Evolutionary conservation across 2,329 filamentous ascomycete genomes (phyloP), one percentile per base, ranked within the genome.

Genomic region (Fusarium palustre): DNA sequence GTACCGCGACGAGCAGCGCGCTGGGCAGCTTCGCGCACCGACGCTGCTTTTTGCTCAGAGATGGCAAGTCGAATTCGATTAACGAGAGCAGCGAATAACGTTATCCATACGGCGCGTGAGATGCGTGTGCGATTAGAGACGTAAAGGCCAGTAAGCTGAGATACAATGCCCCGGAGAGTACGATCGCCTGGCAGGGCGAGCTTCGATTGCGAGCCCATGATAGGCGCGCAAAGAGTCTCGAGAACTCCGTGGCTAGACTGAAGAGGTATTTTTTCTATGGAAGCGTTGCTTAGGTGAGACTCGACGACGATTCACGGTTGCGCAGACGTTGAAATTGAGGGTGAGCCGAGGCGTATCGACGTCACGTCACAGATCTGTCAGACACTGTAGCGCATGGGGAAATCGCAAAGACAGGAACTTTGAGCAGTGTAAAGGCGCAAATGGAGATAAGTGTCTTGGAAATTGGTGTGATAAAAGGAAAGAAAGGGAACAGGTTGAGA

Each of bases 61-160:
- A 98, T 91, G 74, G 95, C 94, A 87, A 93, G 90, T 74, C 94
- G 93, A 56, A 98, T 90, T 74, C 96, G 93, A 79, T 97, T 94
- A 64, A 91, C 85, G 64, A 97, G 88, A 48, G 93, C 90, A 71
- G 95, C 82, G 73, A 95, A 88, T 72, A 97, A 86, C 30, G 93
- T 90, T 66, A 97, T 83, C 83, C 97, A 97, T 72, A 97, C 88
- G 68, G 89, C 89, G 76, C 92, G 91, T 24, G 93, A 95, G 79
- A 97, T 94, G 71, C 88, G 88, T 52, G 90, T 93, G 72, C 94
- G 92, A 81, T 97, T 90, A 66, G 87, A 85, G 68, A 95, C 85
- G 80, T 97, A 97, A 49, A 93, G 85, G 52, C 85, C 80, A 4
- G 91, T 90, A 66, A 97, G 82, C 71, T 90, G 85, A 64, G 88